Base-by-base conservation (phyloP, 2,329 filamentous ascomycete genomes). In the Huntiella savannae region DNA sequence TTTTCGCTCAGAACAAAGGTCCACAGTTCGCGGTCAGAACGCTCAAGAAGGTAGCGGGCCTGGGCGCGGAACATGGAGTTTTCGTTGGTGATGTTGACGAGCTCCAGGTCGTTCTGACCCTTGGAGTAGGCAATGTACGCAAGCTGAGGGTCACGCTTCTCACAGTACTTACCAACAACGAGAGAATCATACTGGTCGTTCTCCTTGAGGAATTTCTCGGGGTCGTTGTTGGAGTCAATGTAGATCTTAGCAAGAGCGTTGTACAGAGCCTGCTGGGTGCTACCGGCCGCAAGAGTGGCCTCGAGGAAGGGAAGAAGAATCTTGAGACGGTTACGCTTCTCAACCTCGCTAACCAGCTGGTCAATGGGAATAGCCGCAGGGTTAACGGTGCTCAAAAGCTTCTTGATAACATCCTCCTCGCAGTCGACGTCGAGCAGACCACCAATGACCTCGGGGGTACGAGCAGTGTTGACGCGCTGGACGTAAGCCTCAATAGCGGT, bases 11-110 rank as follows among this genome's bases (percentile, higher is more conserved):
- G 72, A 11, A 96, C 91, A 59, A 95, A 98, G 45, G 73, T 71
- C 92, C 92, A 98, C 41, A 98, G 77, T 61, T 98, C 91, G 2
- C 69, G 62, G 57, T 98, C 91, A 34, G 83, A 81, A 53, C 91
- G 80, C 57, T 95, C 87, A 45, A 98, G 69, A 17, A 98, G 72
- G 63, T 98, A 98, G 34, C 91, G 81, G 49, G 87, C 88, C 63
- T 98, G 91, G n/a, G 83, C 83, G 56, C 87, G 82, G 73, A 94
- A 98, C 91, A 98, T 98, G n/a, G 84, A 79, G 66, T 98, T 98
- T 65, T 98, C 92, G 56, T 96, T 98, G 58, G 91, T 96, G 58
- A 98, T 88, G 62, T 82, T 91, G 63, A 98, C 88, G 48, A 98
- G 74, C 65, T 98, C 92, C 32, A 98, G 66, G 57, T 98, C 91